These are phyloP conservation scores for Calonectria crousiana DNA, from an alignment of 2,329 filamentous ascomycete species.

Conservation along the genomic window DNA sequence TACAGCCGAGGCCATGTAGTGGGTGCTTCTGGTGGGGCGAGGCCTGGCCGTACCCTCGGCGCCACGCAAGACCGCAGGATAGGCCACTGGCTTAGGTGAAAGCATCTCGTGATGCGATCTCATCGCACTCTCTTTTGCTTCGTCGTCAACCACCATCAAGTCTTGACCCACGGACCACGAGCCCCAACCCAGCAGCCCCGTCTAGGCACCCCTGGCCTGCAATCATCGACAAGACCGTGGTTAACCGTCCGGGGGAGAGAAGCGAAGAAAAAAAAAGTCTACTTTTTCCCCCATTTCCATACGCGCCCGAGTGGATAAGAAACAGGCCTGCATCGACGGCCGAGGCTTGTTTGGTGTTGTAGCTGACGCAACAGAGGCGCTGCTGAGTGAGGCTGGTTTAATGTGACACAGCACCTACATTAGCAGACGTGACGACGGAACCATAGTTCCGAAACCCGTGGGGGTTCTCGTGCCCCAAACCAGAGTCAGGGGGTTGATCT, in stretches of 20 bases:
- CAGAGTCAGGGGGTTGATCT: conserved; percentile 12
- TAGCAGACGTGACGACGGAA: neutral
- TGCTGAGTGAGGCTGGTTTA: conserved; percentile 1
- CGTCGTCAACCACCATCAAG: conserved; percentile 1
- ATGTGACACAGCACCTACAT: conserved; percentile 4
- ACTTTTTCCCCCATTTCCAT: neutral
- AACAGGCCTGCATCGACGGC: neutral
- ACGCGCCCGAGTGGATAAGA: conserved; percentile 9
- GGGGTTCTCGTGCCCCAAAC: conserved; percentile 2
- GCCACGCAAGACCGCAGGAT: conserved; percentile 11
- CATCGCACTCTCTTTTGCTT: neutral
- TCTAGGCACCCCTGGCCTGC: neutral
- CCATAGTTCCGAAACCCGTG: neutral
- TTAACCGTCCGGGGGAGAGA: neutral
- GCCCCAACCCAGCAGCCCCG: neutral
- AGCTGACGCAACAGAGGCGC: neutral
- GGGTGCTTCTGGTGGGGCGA: neutral
- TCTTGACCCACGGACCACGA: conserved; percentile 10
- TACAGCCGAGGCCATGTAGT: neutral
- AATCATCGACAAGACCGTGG: neutral
- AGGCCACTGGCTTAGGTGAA: conserved; percentile 40
- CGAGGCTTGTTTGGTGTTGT: conserved; percentile 16
- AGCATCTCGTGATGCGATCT: conserved; percentile 44
- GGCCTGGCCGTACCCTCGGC: conserved; percentile 7
- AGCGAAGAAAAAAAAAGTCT: neutral